A percentile compares a stretch with the other conserved stretches of the same genome.
Conservation (phyloP, 805 yeast genomes). For the Saturnispora gosingensis region DNA sequence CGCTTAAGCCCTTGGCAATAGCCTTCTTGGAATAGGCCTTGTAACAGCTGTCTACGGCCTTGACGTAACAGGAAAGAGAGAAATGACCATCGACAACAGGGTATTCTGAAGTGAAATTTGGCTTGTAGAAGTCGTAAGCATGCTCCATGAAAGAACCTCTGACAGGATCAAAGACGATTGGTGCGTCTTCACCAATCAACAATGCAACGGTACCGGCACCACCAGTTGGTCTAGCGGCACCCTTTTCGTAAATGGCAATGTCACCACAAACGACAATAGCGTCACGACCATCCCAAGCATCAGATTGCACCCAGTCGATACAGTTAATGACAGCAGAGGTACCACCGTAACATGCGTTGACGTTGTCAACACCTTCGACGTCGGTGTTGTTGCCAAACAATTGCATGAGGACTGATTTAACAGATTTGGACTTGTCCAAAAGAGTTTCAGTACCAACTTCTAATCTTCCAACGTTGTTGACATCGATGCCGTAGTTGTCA, state of each 20-base stretch:
- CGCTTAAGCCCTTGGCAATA: constrained; percentile 38
- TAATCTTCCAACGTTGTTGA: constrained; percentile 76
- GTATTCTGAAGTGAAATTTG: constrained; percentile 91
- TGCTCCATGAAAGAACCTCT: constrained; percentile 95
- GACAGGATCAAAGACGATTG: constrained; percentile 79
- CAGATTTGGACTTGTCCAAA: constrained; percentile 93
- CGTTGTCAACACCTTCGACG: constrained; percentile 90
- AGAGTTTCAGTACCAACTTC: constrained; percentile 98
- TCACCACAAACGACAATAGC: constrained; percentile 97
- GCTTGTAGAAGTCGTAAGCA: constrained; percentile 97
- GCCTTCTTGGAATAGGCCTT: constrained; percentile 72
- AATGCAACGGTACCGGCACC: constrained; percentile 97
- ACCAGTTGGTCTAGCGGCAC: constrained; percentile 99
- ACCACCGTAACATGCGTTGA: constrained; percentile 98
- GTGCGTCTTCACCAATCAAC: constrained; percentile 96
- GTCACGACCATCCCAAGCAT: constrained; percentile 96
- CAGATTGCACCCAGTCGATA: constrained; percentile 91
- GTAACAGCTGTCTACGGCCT: constrained; percentile 86
- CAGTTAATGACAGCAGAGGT: constrained; percentile 91
- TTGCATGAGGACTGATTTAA: constrained; percentile 92
- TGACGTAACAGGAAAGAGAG: constrained; percentile 87
- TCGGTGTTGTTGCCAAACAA: constrained; percentile 82
- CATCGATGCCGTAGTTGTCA: constrained; percentile 74
- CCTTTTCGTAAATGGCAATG: constrained; percentile 93
- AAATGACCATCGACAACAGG: constrained; percentile 97